phyloP scores from a whole-genome alignment of 2,329 filamentous ascomycete species.

The Trichoderma brevicompactum region DNA sequence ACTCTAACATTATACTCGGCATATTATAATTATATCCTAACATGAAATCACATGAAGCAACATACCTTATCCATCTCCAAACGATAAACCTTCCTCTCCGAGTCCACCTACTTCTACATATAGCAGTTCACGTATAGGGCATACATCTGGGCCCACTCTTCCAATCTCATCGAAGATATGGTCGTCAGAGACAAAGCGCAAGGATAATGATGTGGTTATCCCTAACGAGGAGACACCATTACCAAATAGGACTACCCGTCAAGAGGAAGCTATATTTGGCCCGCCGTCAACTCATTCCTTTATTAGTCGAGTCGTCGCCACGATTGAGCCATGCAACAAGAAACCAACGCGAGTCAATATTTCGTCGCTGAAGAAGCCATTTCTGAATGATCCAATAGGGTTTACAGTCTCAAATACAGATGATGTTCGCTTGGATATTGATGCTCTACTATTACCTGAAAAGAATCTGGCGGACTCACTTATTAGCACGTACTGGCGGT shows the following conservation, averaged over 20 bases:
- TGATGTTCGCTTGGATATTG: conserved; percentile 11
- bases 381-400: conserved; percentile 21
- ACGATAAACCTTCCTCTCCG: no score
- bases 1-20: no score
- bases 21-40: background rate
- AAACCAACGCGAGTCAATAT: background rate
- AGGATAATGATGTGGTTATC: background rate
- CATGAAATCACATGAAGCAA: background rate
- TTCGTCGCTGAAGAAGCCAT: background rate
- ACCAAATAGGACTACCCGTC: background rate
- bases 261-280: conserved; percentile 3
- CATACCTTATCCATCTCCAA: background rate
- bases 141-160: background rate
- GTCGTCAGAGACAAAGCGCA: background rate
- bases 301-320: conserved; percentile 15
- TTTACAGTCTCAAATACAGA: conserved; percentile 13
- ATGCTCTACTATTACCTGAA: conserved; percentile 1
- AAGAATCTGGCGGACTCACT: conserved; percentile 20
- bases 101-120: background rate
- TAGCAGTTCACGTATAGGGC: background rate
- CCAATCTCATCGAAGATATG: background rate
- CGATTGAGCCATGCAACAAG: conserved; percentile 13
- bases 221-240: background rate
- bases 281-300: conserved; percentile 21
- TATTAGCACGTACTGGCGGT: conserved; percentile 1